Evolutionary conservation across 2,329 filamentous ascomycete genomes (phyloP).

Genomic region (Botryotinia calthae): DNA sequence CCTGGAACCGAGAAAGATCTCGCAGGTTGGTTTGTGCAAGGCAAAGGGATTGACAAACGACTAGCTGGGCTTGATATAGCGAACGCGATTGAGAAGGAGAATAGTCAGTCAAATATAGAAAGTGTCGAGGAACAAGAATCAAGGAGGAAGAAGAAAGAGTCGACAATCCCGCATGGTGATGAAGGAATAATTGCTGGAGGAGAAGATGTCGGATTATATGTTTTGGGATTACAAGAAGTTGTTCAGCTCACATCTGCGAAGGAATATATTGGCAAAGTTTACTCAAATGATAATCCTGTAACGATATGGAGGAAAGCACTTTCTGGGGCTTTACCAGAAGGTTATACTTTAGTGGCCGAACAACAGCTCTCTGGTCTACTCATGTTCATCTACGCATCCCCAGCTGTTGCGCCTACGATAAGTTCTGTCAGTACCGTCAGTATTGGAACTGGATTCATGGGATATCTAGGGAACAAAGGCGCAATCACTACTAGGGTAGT

Average conservation of each 20-base stretch:
- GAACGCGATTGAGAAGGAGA: conserved; percentile 39
- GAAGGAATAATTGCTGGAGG: conserved; percentile 48
- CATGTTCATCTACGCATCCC: conserved; percentile 80
- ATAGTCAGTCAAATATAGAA: conserved; percentile 42
- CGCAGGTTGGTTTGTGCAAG: conserved; percentile 81
- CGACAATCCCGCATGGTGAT: conserved; percentile 46
- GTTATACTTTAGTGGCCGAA: conserved; percentile 73
- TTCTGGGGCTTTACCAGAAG: conserved; percentile 68
- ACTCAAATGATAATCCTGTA: conserved; percentile 67
- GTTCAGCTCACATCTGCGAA: conserved; percentile 78
- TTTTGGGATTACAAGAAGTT: conserved; percentile 87
- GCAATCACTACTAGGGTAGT: conserved; percentile 79
- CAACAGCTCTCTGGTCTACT: conserved; percentile 86
- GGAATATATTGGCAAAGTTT: conserved; percentile 71
- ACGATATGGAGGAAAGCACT: conserved; percentile 80
- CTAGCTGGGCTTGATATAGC: conserved; percentile 55
- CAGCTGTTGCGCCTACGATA: conserved; percentile 69
- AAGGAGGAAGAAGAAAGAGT: conserved; percentile 42
- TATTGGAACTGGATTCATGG: conserved; percentile 85
- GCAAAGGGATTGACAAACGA: conserved; percentile 64
- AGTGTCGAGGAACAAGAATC: conserved; percentile 48
- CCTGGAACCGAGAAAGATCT: conserved; percentile 86
- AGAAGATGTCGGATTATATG: conserved; percentile 81
- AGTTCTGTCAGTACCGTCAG: conserved; percentile 78
- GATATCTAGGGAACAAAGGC: conserved; percentile 96